phyloP scores from a whole-genome alignment of 108 stramenopile species.

The Schizochytrium sp. region DNA sequence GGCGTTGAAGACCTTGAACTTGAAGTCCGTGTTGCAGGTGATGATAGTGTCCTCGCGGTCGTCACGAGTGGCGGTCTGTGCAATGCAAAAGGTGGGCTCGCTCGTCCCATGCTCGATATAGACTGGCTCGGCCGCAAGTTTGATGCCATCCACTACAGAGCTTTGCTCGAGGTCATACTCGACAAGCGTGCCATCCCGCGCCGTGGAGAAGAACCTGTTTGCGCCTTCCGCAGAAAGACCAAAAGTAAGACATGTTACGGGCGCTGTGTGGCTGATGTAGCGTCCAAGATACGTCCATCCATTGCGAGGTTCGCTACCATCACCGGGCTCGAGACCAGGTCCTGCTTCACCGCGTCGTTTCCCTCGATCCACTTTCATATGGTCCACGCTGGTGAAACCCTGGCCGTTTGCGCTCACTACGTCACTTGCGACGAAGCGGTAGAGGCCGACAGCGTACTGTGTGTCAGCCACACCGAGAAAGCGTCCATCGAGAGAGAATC shows the following conservation, averaged over 20 bases:
- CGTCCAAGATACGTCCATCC: slow-evolving; percentile 29
- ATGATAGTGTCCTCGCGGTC: slow-evolving; percentile 50
- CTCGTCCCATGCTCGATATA: slow-evolving; percentile 37
- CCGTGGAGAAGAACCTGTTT: slow-evolving; percentile 41
- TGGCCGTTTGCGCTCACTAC: background rate
- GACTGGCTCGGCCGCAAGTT: slow-evolving; percentile 1
- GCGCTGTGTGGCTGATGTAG: slow-evolving; percentile 2
- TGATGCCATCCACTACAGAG: slow-evolving; percentile 17
- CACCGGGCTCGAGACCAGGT: background rate
- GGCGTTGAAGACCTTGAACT: slow-evolving; percentile 51
- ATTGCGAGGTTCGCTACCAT: background rate
- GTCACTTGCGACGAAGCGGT: background rate
- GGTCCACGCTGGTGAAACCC: background rate
- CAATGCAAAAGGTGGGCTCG: slow-evolving; percentile 38
- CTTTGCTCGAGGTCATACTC: slow-evolving; percentile 41
- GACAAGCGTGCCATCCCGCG: slow-evolving; percentile 40
- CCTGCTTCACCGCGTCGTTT: background rate
- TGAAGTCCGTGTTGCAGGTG: slow-evolving; percentile 44
- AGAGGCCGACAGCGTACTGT: background rate
- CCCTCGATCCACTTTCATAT: background rate
- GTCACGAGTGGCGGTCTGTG: slow-evolving; percentile 39
- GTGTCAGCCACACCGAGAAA: slow-evolving; percentile 26
- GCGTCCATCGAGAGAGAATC: slow-evolving; percentile 20
- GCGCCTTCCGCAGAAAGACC: slow-evolving; percentile 40
- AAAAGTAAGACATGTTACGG: slow-evolving; percentile 47